These are phyloP conservation scores for Colletotrichum tropicale DNA, from an alignment of 2,329 filamentous ascomycete genomes.

Conservation along the genomic window DNA sequence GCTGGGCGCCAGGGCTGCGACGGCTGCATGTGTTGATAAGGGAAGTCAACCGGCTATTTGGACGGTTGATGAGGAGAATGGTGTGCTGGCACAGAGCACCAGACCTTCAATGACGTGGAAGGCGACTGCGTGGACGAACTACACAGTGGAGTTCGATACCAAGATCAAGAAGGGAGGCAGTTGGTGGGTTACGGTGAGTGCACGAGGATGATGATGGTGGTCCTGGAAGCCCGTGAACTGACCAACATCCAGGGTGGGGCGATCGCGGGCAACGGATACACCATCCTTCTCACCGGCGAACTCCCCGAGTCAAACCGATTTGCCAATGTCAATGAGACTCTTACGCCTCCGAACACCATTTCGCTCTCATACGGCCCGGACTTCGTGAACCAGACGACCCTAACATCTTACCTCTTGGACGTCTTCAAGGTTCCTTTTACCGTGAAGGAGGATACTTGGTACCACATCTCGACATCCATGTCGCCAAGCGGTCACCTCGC, in stretches of 20 bases:
- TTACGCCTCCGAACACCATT: slow-evolving; percentile 38
- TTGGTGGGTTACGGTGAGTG: slow-evolving; percentile 38
- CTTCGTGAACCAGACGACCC: slow-evolving; percentile 39
- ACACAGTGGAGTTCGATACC: slow-evolving; percentile 39
- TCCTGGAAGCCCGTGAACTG: not conserved
- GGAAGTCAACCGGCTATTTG: slow-evolving; percentile 38
- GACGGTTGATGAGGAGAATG: slow-evolving; percentile 33
- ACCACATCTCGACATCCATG: slow-evolving; percentile 37
- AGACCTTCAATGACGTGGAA: slow-evolving; percentile 30
- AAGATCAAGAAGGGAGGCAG: slow-evolving; percentile 41
- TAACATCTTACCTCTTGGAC: slow-evolving; percentile 28
- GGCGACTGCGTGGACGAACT: slow-evolving; percentile 30
- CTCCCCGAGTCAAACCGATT: not conserved
- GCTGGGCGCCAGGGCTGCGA: slow-evolving; percentile 37
- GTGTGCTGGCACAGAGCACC: slow-evolving; percentile 37
- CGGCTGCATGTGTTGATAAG: slow-evolving; percentile 39
- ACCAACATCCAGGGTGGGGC: not conserved
- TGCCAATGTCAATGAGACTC: slow-evolving; percentile 35
- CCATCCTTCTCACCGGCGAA: slow-evolving; percentile 8
- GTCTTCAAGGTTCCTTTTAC: slow-evolving; percentile 28
- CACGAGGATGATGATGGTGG: not conserved
- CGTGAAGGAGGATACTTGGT: slow-evolving; percentile 39
- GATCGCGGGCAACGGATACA: slow-evolving; percentile 10
- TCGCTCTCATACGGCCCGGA: slow-evolving; percentile 35
- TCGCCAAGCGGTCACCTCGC: slow-evolving; percentile 26